Percentiles rank a stretch among this genome's conserved stretches.
These are phyloP conservation scores for Tieghemostelium lacteum DNA, from an alignment of 78 protist species.

Conservation along the genomic window DNA sequence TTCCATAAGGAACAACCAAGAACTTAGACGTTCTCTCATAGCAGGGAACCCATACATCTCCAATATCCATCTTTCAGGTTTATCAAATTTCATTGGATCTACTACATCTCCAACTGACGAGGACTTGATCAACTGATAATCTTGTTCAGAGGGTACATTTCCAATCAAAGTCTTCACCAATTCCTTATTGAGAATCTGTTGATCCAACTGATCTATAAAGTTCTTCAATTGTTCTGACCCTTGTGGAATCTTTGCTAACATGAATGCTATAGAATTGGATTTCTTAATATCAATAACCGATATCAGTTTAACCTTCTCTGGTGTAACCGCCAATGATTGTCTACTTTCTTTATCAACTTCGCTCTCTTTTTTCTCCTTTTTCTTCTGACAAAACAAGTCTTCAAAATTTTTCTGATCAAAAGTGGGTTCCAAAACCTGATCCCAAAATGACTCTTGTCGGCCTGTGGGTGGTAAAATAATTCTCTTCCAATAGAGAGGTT, in stretches of 20 bases:
- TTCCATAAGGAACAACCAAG: constrained; percentile 59
- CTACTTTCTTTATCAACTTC: neutral
- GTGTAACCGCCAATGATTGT: neutral
- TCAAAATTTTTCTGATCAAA: constrained; percentile 67
- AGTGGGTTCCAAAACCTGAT: constrained; percentile 75
- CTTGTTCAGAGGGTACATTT: constrained; percentile 38
- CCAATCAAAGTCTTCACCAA: constrained; percentile 24
- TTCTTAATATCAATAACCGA: constrained; percentile 50
- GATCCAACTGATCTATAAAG: constrained; percentile 29
- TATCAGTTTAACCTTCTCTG: constrained; percentile 54
- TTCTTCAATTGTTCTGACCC: constrained; percentile 20
- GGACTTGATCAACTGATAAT: constrained; percentile 38
- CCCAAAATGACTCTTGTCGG: constrained; percentile 64
- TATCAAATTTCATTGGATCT: constrained; percentile 53
- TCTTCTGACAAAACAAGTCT: constrained; percentile 65
- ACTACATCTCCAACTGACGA: constrained; percentile 9
- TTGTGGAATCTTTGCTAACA: constrained; percentile 61
- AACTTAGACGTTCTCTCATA: constrained; percentile 35
- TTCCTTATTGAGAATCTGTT: constrained; percentile 9
- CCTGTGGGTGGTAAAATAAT: constrained; percentile 59
- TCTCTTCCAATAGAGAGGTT: constrained; percentile 75
- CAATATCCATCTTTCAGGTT: constrained; percentile 70
- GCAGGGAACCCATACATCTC: constrained; percentile 48
- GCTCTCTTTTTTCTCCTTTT: neutral
- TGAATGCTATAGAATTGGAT: constrained; percentile 72